Conservation (phyloP, 352 stramenopile species). For the Globisporangium canariense region DNA sequence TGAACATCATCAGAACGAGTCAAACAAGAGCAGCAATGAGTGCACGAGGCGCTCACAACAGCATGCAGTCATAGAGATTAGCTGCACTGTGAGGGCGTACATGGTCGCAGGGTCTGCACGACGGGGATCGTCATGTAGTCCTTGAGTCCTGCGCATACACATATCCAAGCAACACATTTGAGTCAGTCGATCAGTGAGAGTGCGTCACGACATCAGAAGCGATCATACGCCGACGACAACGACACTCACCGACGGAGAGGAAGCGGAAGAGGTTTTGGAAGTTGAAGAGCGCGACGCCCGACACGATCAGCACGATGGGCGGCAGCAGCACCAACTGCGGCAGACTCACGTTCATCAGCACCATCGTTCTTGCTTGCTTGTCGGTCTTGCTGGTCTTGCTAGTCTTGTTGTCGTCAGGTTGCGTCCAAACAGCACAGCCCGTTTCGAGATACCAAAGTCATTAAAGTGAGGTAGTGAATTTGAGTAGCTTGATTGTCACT, state of each 20-base stretch:
- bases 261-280: slow-evolving; percentile 78
- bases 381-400: background rate
- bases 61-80: background rate
- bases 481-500: background rate
- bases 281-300: slow-evolving; percentile 69
- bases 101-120: slow-evolving; percentile 52
- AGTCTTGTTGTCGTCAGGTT: background rate
- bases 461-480: background rate
- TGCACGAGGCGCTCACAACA: background rate
- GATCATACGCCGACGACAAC: background rate
- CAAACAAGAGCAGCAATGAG: background rate
- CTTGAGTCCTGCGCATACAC: slow-evolving; percentile 38
- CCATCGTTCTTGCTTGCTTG: slow-evolving; percentile 13
- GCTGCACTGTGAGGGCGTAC: slow-evolving; percentile 20
- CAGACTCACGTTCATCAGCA: slow-evolving; percentile 47
- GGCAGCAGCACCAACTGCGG: slow-evolving; percentile 70
- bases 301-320: slow-evolving; percentile 60
- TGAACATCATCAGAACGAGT: background rate
- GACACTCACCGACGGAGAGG: slow-evolving; percentile 49
- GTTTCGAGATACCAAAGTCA: background rate
- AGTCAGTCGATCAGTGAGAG: background rate
- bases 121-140: slow-evolving; percentile 68
- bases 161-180: background rate
- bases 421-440: background rate
- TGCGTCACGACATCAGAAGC: background rate